Percentiles rank a stretch among this genome's conserved stretches.
phyloP scores from a whole-genome alignment of 108 stramenopile species.

The Nitzschia palea region DNA sequence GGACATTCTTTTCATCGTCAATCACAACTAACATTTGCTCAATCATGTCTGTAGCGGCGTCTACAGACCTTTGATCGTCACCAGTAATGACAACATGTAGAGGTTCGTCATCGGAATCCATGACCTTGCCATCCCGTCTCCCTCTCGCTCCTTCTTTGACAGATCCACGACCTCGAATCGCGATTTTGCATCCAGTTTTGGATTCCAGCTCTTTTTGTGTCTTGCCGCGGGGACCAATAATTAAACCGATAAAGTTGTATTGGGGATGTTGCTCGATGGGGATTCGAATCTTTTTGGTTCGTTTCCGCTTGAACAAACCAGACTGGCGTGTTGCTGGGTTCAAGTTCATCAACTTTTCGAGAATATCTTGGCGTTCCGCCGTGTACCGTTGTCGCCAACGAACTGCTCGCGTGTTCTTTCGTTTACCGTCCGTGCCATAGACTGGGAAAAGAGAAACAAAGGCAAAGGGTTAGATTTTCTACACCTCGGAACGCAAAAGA shows the following conservation, averaged over 20 bases:
- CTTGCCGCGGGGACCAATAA: slow-evolving; percentile 97
- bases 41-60: slow-evolving; percentile 91
- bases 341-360: slow-evolving; percentile 89
- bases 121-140: slow-evolving; percentile 70
- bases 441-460: slow-evolving; percentile 24
- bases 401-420: slow-evolving; percentile 93
- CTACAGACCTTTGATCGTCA: slow-evolving; percentile 85
- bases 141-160: slow-evolving; percentile 96
- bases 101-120: slow-evolving; percentile 93
- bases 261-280: slow-evolving; percentile 90
- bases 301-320: slow-evolving; percentile 64
- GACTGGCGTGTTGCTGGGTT: slow-evolving; percentile 53
- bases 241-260: slow-evolving; percentile 96
- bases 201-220: slow-evolving; percentile 98
- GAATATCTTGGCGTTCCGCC: slow-evolving; percentile 77
- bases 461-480: not conserved
- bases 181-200: slow-evolving; percentile 97
- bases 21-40: slow-evolving; percentile 91
- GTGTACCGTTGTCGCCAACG: slow-evolving; percentile 91
- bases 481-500: too few species aligned
- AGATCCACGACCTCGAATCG: slow-evolving; percentile 95
- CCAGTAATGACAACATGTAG: slow-evolving; percentile 96
- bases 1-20: slow-evolving; percentile 97
- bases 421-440: slow-evolving; percentile 93
- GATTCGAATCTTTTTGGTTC: slow-evolving; percentile 79